These are phyloP conservation scores for Acacia crassicarpa DNA, from an alignment of 306 rosid genomes.

Conservation along the genomic window DNA sequence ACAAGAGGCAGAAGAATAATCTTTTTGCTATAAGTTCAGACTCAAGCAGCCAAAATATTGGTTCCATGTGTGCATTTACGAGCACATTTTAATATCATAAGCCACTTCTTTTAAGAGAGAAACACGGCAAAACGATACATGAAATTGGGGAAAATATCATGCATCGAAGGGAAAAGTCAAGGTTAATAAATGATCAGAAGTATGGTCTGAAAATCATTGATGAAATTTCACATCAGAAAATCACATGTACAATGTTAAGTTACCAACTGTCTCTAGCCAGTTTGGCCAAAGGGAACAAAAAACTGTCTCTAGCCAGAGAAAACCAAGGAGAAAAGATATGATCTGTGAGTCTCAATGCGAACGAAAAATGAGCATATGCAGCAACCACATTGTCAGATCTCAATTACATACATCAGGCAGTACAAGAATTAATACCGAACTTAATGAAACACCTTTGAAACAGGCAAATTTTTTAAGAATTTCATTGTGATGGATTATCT, in stretches of 20 bases:
- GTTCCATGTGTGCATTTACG: not conserved
- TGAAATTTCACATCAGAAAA: slow-evolving; percentile 6
- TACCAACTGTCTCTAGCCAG: not conserved
- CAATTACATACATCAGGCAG: not conserved
- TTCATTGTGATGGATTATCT: not conserved
- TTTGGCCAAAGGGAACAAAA: too few relatives aligned
- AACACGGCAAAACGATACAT: not conserved
- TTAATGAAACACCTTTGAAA: not conserved
- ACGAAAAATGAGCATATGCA: not conserved
- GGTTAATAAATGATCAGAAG: not conserved
- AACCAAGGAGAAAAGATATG: not conserved
- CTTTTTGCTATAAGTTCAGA: not conserved
- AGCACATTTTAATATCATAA: not conserved
- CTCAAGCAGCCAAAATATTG: not conserved
- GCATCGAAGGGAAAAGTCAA: not conserved
- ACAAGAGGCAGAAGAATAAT: not conserved
- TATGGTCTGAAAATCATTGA: not conserved
- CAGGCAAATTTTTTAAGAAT: not conserved
- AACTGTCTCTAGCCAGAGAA: not conserved
- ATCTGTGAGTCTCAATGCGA: not conserved
- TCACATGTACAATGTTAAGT: not conserved
- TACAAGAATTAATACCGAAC: not conserved
- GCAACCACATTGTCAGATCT: not conserved
- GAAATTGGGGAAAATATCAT: not conserved
- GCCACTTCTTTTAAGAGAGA: not conserved